Evolutionary conservation across 2,329 filamentous ascomycete genomes (phyloP).

Genomic region (Cladophialophora psammophila): DNA sequence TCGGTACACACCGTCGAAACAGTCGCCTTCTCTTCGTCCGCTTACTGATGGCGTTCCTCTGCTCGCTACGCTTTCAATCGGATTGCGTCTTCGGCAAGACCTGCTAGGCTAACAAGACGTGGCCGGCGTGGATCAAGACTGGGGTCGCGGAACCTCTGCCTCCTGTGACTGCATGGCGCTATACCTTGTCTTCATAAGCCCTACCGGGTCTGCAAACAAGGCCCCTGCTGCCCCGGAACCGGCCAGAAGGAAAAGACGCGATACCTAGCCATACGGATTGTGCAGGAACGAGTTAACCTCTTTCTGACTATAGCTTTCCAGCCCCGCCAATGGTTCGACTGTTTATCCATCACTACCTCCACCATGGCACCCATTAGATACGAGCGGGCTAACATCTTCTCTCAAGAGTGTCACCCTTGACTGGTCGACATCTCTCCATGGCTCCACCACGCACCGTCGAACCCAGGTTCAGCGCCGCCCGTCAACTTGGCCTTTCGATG

Average conservation of each 20-base stretch:
- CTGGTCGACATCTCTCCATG: background rate
- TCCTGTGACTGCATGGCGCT: slow-evolving; percentile 2
- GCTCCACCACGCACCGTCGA: background rate
- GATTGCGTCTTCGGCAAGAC: background rate
- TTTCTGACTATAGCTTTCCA: slow-evolving; percentile 19
- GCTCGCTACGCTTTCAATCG: slow-evolving; percentile 4
- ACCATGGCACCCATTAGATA: slow-evolving; percentile 7
- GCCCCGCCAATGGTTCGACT: slow-evolving; percentile 14
- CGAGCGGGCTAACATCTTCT: slow-evolving; percentile 7
- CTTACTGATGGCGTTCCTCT: background rate
- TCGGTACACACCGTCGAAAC: background rate
- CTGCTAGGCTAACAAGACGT: background rate
- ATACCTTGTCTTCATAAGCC: background rate
- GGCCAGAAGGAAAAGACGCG: background rate
- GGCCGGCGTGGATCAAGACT: background rate
- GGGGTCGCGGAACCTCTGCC: background rate
- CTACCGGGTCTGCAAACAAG: background rate
- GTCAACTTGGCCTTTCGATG: slow-evolving; percentile 1
- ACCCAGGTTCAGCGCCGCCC: background rate
- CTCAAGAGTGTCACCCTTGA: background rate
- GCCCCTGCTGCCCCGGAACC: background rate
- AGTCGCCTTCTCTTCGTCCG: background rate
- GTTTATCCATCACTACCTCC: background rate
- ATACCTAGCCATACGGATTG: slow-evolving; percentile 26
- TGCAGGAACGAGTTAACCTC: slow-evolving; percentile 24